Evolutionary conservation across 1,139 yeast genomes (phyloP).

Genomic region (Taiozyma sp.): DNA sequence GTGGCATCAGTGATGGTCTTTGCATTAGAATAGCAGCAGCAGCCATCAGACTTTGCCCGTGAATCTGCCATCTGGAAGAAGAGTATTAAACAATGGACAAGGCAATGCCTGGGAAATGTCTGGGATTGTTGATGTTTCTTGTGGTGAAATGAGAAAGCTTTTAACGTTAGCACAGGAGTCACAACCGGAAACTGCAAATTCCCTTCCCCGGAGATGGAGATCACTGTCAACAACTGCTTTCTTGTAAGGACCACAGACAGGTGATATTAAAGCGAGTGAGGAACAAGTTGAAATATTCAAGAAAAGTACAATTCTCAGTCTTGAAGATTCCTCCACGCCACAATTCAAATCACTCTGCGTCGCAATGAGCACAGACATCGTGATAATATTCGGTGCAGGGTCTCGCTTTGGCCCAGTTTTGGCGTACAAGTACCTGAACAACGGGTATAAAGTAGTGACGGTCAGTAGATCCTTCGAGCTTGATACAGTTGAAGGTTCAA

Average conservation of each 20-base stretch:
- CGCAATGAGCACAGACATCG: neutral
- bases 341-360: neutral
- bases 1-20: too few relatives aligned
- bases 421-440: constrained; percentile 1
- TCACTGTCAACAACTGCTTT: neutral
- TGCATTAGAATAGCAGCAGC: too few relatives aligned
- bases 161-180: too few relatives aligned
- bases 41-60: neutral
- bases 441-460: constrained; percentile 5
- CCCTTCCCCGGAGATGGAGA: neutral
- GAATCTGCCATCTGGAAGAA: neutral
- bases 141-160: neutral
- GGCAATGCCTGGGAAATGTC: too few relatives aligned
- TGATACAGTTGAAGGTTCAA: neutral
- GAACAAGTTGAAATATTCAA: neutral
- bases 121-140: too few relatives aligned
- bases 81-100: too few relatives aligned
- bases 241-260: neutral
- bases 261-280: neutral
- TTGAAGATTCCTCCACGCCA: neutral
- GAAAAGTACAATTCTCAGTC: neutral
- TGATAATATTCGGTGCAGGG: constrained; percentile 3
- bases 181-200: neutral
- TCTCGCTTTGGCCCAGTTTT: constrained; percentile 1
- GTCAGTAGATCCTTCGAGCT: constrained; percentile 3